Conservation (phyloP, 345 rosid genomes). For the Camelina sativa region DNA sequence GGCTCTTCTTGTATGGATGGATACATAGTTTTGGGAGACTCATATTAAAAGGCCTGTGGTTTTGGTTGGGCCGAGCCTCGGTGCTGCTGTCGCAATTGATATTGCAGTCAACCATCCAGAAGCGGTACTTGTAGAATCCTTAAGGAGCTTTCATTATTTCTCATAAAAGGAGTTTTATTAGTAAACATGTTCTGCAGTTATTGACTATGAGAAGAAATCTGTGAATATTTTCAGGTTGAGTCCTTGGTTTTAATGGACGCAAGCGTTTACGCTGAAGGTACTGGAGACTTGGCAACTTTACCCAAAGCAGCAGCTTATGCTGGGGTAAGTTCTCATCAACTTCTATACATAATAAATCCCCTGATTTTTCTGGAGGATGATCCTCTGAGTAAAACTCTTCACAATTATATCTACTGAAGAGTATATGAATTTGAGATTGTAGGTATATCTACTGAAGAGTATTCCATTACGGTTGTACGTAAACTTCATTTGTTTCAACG, state of each 20-base stretch:
- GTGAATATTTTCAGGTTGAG: conserved; percentile 60
- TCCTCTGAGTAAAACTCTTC: conserved; percentile 1
- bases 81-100: conserved; percentile 92
- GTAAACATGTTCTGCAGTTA: conserved; percentile 14
- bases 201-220: conserved; percentile 4
- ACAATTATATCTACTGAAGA: background rate
- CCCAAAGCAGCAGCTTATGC: conserved; percentile 80
- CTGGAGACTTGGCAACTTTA: conserved; percentile 76
- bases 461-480: conserved; percentile 68
- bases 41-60: conserved; percentile 79
- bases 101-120: conserved; percentile 84
- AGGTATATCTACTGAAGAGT: conserved; percentile 81
- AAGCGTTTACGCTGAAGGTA: conserved; percentile 90
- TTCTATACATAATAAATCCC: background rate
- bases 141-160: conserved; percentile 14
- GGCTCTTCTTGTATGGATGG: conserved; percentile 26
- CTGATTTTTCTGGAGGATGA: background rate
- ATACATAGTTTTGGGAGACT: conserved; percentile 75
- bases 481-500: conserved; percentile 60
- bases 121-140: conserved; percentile 56
- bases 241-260: conserved; percentile 85
- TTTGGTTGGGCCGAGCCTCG: conserved; percentile 94
- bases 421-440: conserved; percentile 22
- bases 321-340: conserved; percentile 58
- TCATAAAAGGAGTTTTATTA: background rate